Conservation (phyloP, 2,329 filamentous ascomycete species). For the Sclerotiophoma versabilis region DNA sequence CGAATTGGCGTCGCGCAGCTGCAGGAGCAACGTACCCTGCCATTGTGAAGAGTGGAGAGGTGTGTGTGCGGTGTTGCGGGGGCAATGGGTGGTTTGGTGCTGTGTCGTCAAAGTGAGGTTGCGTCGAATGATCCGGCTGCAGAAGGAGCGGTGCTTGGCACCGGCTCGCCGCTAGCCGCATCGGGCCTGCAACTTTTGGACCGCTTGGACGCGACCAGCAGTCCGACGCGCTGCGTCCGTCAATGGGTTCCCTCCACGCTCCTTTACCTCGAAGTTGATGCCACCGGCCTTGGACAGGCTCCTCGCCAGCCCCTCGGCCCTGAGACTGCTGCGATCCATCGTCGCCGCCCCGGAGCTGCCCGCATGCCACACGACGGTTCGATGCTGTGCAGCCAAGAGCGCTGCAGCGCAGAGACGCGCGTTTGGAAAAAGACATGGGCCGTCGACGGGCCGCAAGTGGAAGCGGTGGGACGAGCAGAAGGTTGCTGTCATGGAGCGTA, state of each 20-base stretch:
- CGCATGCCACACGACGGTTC: conserved; percentile 22
- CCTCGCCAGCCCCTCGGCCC: conserved; percentile 54
- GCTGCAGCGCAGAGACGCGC: conserved; percentile 16
- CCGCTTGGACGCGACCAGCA: background rate
- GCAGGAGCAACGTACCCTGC: conserved; percentile 49
- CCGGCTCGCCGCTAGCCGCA: conserved; percentile 16
- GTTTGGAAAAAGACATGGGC: conserved; percentile 18
- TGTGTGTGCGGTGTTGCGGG: conserved; percentile 34
- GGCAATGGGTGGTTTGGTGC: conserved; percentile 44
- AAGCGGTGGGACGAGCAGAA: conserved; percentile 21
- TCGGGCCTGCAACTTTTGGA: conserved; percentile 20
- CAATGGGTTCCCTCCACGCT: conserved; percentile 30
- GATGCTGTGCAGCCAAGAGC: conserved; percentile 25
- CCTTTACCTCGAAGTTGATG: conserved; percentile 46
- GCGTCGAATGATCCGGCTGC: conserved; percentile 37
- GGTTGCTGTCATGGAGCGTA: conserved; percentile 6
- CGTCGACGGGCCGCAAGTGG: conserved; percentile 20
- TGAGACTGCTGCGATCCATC: conserved; percentile 49
- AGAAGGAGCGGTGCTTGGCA: conserved; percentile 18
- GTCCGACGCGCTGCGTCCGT: conserved; percentile 15
- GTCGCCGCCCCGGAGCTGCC: conserved; percentile 35
- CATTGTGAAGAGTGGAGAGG: conserved; percentile 51
- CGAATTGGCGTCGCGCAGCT: conserved; percentile 16
- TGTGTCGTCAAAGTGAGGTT: conserved; percentile 36
- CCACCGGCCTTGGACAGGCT: conserved; percentile 54